Percentiles rank a stretch among this genome's conserved stretches.
phyloP scores from a whole-genome alignment of 768 basidiomycete genomes.

The Lentinula edodes region DNA sequence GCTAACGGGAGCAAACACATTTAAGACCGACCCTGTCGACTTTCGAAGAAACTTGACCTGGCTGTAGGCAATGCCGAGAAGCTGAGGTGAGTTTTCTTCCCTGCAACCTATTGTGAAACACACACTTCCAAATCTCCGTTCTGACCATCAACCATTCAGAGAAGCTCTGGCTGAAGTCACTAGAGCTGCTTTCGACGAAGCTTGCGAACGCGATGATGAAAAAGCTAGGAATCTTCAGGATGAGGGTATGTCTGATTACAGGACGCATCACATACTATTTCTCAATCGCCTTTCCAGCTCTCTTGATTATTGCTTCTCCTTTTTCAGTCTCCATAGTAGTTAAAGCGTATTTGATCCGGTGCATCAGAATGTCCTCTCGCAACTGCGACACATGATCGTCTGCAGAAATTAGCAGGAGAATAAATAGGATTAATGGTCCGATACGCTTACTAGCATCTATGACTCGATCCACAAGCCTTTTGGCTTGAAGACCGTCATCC shows the following conservation, averaged over 20 bases:
- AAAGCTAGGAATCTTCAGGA: conserved; percentile 48
- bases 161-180: conserved; percentile 63
- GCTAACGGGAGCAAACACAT: conserved; percentile 87
- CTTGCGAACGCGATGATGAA: conserved; percentile 93
- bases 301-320: conserved; percentile 50
- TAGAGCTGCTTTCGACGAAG: conserved; percentile 61
- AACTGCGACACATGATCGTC: conserved; percentile 91
- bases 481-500: conserved; percentile 81
- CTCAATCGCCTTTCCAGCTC: conserved; percentile 73
- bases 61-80: conserved; percentile 28
- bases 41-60: conserved; percentile 86
- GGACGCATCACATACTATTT: conserved; percentile 69
- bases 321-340: conserved; percentile 67
- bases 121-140: conserved; percentile 92
- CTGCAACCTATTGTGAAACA: background rate
- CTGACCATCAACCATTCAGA: conserved; percentile 81
- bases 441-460: conserved; percentile 61
- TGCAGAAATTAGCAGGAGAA: conserved; percentile 20
- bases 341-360: conserved; percentile 83
- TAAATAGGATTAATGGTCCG: background rate
- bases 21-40: conserved; percentile 72
- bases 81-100: conserved; percentile 1
- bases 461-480: conserved; percentile 84
- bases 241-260: background rate
- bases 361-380: conserved; percentile 79